Evolutionary conservation across 2,329 filamentous ascomycete genomes (phyloP).

Genomic region (Lasiodiplodia gonubiensis): DNA sequence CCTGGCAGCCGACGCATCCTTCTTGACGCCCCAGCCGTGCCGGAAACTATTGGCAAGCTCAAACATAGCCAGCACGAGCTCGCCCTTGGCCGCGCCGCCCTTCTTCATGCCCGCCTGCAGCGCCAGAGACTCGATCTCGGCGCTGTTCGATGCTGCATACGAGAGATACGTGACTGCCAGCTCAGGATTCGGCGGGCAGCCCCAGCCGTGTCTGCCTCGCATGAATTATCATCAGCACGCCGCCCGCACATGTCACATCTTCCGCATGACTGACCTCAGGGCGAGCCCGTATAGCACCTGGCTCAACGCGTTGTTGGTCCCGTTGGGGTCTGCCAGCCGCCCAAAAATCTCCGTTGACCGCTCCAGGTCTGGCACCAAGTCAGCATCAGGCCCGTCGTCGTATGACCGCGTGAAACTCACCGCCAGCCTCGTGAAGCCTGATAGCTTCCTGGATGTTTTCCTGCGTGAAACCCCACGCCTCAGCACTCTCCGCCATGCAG

Average conservation of each 20-base stretch:
- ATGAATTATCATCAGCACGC: slow-evolving; percentile 13
- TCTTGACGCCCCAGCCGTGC: slow-evolving; percentile 89
- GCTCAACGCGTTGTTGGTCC: slow-evolving; percentile 88
- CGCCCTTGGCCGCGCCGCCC: slow-evolving; percentile 92
- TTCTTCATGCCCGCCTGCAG: slow-evolving; percentile 88
- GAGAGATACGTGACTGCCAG: slow-evolving; percentile 84
- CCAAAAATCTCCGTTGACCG: slow-evolving; percentile 86
- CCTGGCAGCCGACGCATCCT: slow-evolving; percentile 82
- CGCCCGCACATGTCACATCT: slow-evolving; percentile 5
- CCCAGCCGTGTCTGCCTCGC: slow-evolving; percentile 82
- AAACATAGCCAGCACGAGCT: slow-evolving; percentile 94
- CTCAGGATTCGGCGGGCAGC: slow-evolving; percentile 73
- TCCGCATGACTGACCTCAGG: slow-evolving; percentile 66
- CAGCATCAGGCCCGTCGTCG: slow-evolving; percentile 27
- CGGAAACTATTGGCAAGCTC: slow-evolving; percentile 93
- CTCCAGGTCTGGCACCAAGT: slow-evolving; percentile 63
- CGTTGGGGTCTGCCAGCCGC: slow-evolving; percentile 78
- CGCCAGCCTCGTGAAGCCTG: slow-evolving; percentile 82
- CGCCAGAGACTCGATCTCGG: slow-evolving; percentile 82
- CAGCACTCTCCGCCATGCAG: slow-evolving; percentile 4
- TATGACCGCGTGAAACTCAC: slow-evolving; percentile 42
- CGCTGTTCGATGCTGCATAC: slow-evolving; percentile 87
- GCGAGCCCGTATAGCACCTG: slow-evolving; percentile 96
- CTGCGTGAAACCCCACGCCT: slow-evolving; percentile 31
- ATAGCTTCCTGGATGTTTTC: slow-evolving; percentile 94